phyloP scores from a whole-genome alignment of 1,284 basidiomycete genomes.

The Singerocomus rubriflavus region DNA sequence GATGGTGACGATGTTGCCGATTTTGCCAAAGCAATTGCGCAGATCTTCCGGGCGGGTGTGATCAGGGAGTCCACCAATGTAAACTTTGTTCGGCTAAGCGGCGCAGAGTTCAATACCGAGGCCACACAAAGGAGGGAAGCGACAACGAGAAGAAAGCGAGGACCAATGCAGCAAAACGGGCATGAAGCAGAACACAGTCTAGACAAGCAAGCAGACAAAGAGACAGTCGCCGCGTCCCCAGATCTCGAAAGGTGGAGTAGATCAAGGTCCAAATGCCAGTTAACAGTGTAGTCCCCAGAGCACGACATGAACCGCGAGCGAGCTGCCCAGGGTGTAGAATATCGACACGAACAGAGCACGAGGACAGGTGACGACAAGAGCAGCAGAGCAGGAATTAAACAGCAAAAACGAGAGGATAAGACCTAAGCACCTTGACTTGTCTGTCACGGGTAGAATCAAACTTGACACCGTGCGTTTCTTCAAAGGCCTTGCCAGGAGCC shows the following conservation, averaged over 20 bases:
- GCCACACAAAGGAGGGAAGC: slow-evolving; percentile 42
- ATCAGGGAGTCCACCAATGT: slow-evolving; percentile 82
- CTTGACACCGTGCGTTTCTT: slow-evolving; percentile 36
- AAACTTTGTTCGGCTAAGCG: slow-evolving; percentile 84
- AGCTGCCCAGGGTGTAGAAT: slow-evolving; percentile 20
- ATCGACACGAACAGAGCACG: slow-evolving; percentile 24
- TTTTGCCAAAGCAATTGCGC: slow-evolving; percentile 79
- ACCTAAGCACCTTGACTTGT: slow-evolving; percentile 87
- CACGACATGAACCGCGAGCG: slow-evolving; percentile 13
- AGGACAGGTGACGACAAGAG: slow-evolving; percentile 21
- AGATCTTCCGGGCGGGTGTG: slow-evolving; percentile 80
- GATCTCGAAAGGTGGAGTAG: slow-evolving; percentile 21
- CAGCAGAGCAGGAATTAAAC: slow-evolving; percentile 26
- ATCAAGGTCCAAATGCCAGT: slow-evolving; percentile 21
- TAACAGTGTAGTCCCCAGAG: slow-evolving; percentile 21
- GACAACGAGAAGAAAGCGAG: slow-evolving; percentile 48
- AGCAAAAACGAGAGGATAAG: slow-evolving; percentile 46
- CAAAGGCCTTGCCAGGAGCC: slow-evolving; percentile 33
- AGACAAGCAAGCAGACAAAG: slow-evolving; percentile 26
- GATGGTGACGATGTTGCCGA: slow-evolving; percentile 71
- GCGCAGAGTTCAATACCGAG: slow-evolving; percentile 62
- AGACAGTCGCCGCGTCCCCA: slow-evolving; percentile 14
- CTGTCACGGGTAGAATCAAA: slow-evolving; percentile 61
- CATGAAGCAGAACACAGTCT: slow-evolving; percentile 21
- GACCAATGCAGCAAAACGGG: slow-evolving; percentile 31